Conservation (phyloP, 768 basidiomycete genomes). For the Lentinula aciculospora region DNA sequence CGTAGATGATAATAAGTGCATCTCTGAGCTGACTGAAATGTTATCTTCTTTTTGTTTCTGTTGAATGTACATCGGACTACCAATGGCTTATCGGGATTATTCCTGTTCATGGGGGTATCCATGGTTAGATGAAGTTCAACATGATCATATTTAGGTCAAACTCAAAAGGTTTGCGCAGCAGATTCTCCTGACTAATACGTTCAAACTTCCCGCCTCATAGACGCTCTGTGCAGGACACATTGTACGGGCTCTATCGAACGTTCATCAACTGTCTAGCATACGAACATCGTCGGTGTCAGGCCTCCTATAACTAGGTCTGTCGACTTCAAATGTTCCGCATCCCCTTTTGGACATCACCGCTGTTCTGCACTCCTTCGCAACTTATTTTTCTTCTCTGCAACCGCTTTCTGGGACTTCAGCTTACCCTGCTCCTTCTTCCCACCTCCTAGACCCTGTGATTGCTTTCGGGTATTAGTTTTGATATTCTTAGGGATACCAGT, state of each 20-base stretch:
- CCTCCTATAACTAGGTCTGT: background rate
- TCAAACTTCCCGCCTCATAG: background rate
- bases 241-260: background rate
- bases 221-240: background rate
- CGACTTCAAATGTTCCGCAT: background rate
- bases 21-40: conserved; percentile 71
- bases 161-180: conserved; percentile 1
- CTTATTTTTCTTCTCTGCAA: conserved; percentile 26
- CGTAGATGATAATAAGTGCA: conserved; percentile 74
- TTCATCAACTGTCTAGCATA: background rate
- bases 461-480: conserved; percentile 15
- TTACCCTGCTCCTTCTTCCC: conserved; percentile 44
- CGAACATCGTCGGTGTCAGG: background rate
- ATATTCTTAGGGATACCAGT: conserved; percentile 4
- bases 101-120: conserved; percentile 8
- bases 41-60: conserved; percentile 66
- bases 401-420: conserved; percentile 45
- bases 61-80: conserved; percentile 84
- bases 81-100: conserved; percentile 55
- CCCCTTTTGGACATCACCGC: too few relatives aligned
- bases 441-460: conserved; percentile 13
- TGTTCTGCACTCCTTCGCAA: conserved; percentile 8
- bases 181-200: background rate
- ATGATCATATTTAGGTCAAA: background rate
- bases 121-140: background rate